phyloP scores from a whole-genome alignment of 2,329 filamentous ascomycete species.

The Amesomyces nigricolor region DNA sequence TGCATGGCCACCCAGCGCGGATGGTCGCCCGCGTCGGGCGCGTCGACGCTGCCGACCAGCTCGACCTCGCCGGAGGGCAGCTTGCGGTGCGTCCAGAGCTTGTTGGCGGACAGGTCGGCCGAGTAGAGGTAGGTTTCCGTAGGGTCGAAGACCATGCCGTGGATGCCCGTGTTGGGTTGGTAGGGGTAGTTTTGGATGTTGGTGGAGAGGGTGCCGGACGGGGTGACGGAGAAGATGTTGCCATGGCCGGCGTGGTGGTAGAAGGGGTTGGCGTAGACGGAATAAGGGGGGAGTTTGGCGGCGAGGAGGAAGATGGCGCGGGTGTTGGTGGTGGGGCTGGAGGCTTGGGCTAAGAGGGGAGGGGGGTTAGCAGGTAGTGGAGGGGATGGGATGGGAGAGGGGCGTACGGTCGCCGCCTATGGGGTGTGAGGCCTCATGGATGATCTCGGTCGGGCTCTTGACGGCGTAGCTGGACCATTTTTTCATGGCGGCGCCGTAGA shows the following conservation, averaged over 20 bases:
- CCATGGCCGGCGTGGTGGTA: constrained; percentile 79
- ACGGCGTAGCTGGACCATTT: constrained; percentile 83
- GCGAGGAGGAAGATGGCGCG: constrained; percentile 85
- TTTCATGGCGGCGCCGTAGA: constrained; percentile 90
- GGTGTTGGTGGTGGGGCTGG: constrained; percentile 68
- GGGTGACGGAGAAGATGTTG: constrained; percentile 64
- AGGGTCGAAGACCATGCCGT: constrained; percentile 77
- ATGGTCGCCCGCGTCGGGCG: constrained; percentile 66
- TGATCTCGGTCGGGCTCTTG: constrained; percentile 67
- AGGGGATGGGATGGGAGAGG: background rate
- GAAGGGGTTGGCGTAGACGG: constrained; percentile 85
- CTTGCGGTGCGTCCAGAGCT: constrained; percentile 80
- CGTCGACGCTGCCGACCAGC: constrained; percentile 66
- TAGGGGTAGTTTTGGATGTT: constrained; percentile 72
- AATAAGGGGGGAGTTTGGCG: constrained; percentile 69
- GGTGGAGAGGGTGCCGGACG: constrained; percentile 50
- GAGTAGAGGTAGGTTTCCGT: constrained; percentile 71
- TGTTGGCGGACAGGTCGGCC: constrained; percentile 71
- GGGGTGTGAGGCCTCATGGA: constrained; percentile 67
- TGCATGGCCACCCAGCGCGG: constrained; percentile 86
- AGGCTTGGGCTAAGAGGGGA: constrained; percentile 53
- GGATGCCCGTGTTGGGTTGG: constrained; percentile 63
- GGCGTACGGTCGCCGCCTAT: constrained; percentile 70
- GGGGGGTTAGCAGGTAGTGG: constrained; percentile 4
- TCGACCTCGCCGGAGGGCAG: constrained; percentile 55